phyloP scores from a whole-genome alignment of 805 yeast species.

The Sugiyamaella floridensis region DNA sequence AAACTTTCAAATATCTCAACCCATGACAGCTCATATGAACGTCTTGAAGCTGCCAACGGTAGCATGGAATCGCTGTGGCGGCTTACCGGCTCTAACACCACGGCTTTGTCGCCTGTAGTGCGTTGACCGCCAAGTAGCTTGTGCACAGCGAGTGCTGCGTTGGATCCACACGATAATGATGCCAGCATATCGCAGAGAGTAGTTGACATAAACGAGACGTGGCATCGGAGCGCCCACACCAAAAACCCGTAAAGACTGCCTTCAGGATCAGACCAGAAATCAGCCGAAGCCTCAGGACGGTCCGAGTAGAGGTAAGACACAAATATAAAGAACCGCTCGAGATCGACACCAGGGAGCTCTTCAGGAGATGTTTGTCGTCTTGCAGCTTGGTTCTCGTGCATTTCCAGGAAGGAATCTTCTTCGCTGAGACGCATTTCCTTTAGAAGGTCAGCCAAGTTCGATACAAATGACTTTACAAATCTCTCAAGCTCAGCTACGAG shows the following conservation, averaged over 20 bases:
- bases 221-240: constrained; percentile 80
- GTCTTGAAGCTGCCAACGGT: not conserved
- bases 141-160: constrained; percentile 38
- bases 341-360: constrained; percentile 67
- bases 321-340: constrained; percentile 79
- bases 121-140: constrained; percentile 15
- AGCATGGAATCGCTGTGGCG: not conserved
- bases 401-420: constrained; percentile 21
- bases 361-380: not conserved
- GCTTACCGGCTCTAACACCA: not conserved
- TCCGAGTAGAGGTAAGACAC: constrained; percentile 60
- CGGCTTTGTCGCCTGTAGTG: not conserved
- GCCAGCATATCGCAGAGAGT: constrained; percentile 75
- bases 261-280: constrained; percentile 63
- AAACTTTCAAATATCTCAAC: constrained; percentile 48
- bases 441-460: constrained; percentile 33
- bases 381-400: constrained; percentile 27
- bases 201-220: constrained; percentile 66
- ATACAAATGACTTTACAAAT: constrained; percentile 26
- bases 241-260: constrained; percentile 72
- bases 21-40: constrained; percentile 43
- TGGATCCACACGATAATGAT: constrained; percentile 58
- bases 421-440: constrained; percentile 34
- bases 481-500: constrained; percentile 20
- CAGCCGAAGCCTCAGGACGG: constrained; percentile 48